Conservation (phyloP, 2,329 filamentous ascomycete genomes). For the Scortechinia acanthostroma region DNA sequence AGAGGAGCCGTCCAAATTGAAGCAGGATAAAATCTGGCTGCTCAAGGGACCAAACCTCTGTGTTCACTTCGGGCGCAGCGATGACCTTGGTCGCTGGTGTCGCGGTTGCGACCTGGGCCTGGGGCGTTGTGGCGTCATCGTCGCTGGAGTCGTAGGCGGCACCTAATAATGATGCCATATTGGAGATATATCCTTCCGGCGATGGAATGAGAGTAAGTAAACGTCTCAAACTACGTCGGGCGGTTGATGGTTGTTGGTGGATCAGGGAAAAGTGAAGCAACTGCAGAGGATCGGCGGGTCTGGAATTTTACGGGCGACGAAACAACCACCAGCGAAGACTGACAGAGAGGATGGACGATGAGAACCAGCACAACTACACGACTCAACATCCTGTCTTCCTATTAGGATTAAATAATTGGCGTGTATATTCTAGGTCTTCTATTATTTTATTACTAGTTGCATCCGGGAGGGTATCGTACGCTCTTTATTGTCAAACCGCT, state of each 20-base stretch:
- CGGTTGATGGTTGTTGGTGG: not conserved
- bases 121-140: slow-evolving; percentile 29
- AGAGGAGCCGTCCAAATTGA: no score
- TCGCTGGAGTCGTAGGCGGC: slow-evolving; percentile 32
- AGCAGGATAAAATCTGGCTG: slow-evolving; percentile 2
- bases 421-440: no score
- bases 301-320: slow-evolving; percentile 20
- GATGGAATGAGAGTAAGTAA: slow-evolving; percentile 3
- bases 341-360: no score
- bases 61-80: slow-evolving; percentile 41
- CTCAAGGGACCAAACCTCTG: slow-evolving; percentile 41
- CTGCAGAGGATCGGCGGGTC: slow-evolving; percentile 5
- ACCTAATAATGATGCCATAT: slow-evolving; percentile 32
- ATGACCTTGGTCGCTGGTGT: slow-evolving; percentile 22
- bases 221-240: not conserved
- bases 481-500: slow-evolving; percentile 24
- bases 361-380: no score
- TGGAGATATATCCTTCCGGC: slow-evolving; percentile 4
- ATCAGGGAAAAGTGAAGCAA: no score
- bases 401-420: no score
- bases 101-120: slow-evolving; percentile 10
- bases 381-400: no score
- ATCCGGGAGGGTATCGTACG: slow-evolving; percentile 23
- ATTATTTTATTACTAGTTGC: no score
- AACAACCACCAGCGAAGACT: slow-evolving; percentile 10